Evolutionary conservation across 2,329 filamentous ascomycete genomes (phyloP).

Genomic region (Rhinocladiella similis): DNA sequence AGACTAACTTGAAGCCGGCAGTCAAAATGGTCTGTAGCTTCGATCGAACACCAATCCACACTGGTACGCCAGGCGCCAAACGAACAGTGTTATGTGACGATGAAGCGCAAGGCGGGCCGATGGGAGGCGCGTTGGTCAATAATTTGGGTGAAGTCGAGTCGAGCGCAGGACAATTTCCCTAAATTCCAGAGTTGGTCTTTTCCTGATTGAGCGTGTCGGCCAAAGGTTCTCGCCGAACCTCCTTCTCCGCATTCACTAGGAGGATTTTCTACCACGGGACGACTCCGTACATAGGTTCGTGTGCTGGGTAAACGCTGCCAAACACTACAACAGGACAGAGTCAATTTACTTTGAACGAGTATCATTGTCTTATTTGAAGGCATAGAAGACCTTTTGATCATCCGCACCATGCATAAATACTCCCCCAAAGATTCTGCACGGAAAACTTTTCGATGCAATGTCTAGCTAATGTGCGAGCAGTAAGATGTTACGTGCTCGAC

Average conservation of each 20-base stretch:
- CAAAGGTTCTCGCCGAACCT: not conserved
- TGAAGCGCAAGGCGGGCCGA: slow-evolving; percentile 5
- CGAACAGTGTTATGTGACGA: slow-evolving; percentile 6
- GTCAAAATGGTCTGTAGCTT: slow-evolving; percentile 2
- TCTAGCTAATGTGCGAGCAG: slow-evolving; percentile 1
- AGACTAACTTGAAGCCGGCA: slow-evolving; percentile 4
- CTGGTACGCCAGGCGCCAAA: slow-evolving; percentile 24
- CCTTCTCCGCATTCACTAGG: not conserved
- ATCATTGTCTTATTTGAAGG: slow-evolving; percentile 2
- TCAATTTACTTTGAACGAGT: too few species aligned
- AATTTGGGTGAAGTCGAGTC: slow-evolving; percentile 5
- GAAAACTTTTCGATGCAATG: not conserved
- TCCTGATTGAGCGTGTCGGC: slow-evolving; percentile 9
- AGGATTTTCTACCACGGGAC: not conserved
- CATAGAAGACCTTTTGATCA: not conserved
- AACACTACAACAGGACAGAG: too few species aligned
- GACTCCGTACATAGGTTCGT: too few species aligned
- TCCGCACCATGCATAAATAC: slow-evolving; percentile 2
- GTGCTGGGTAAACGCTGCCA: too few species aligned
- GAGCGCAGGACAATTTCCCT: slow-evolving; percentile 7
- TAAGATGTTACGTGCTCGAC: not conserved
- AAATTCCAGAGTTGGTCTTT: slow-evolving; percentile 13
- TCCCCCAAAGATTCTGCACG: slow-evolving; percentile 2
- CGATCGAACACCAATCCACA: slow-evolving; percentile 12
- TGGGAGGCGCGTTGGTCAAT: slow-evolving; percentile 6